Evolutionary conservation across 106 monocot species (phyloP), one percentile per base, ranked within the genome.

Genomic region (Apostasia shenzhenica): DNA sequence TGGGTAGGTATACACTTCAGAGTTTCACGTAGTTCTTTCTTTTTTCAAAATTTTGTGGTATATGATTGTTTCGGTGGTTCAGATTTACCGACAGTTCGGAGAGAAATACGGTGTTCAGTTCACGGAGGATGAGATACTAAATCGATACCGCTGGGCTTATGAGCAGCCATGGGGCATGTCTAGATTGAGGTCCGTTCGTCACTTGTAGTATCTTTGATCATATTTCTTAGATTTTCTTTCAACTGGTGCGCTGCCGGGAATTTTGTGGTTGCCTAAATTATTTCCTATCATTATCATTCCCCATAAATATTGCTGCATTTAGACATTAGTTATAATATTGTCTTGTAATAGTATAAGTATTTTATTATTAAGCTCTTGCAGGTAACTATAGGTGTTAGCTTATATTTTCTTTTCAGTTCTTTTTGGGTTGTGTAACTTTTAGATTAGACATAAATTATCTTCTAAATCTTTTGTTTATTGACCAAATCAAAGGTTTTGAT

Each of bases 111-210:
- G 99, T 8, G 99, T 99, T 41, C 45, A 72, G 44, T 99, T 88
- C 67, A 83, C 90, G 4, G 99, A 99, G 57, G 67, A 93, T 60
- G 99, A 99, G 83, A 99, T 99, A 14, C 74, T 99, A 78, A 38
- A 72, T 55, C 76, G 99, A 47, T 99, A 99, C 64, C 76, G 99
- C 5, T 80, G 93, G 93, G 93, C 93, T 5, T 99, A 99, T 66
- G 87, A 76, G 61, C 93, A 93, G 71, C 93, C 99, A 10, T 99
- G 99, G 99, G 93, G 87, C 2, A 78, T 78, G 70, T 99, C 99
- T 14, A 70, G 90, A 41, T 76, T 99, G 45, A 99, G 99, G 99
- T 93, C 3, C 61, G 67, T 57, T 57, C 44, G 7, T 52, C 8
- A 47, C 10, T 14, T 9, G 2, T 0, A 38, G 10, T 54, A 39